Percentiles rank a stretch among this genome's conserved stretches.
These are phyloP conservation scores for Saraca asoca DNA, from an alignment of 331 rosid genomes.

Conservation along the genomic window DNA sequence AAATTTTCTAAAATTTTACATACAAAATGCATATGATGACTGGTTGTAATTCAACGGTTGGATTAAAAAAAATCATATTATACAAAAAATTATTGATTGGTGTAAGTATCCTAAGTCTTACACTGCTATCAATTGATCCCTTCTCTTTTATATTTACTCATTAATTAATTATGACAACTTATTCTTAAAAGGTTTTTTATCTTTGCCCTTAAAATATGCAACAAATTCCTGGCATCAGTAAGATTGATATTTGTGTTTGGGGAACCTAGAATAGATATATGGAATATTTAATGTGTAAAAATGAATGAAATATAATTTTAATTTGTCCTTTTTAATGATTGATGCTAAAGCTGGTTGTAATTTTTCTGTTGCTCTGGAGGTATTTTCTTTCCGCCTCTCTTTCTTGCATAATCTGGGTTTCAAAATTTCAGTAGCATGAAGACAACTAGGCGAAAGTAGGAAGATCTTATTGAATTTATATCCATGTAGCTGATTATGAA, in stretches of 20 bases:
- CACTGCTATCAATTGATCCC: too few species aligned
- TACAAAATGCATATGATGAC: too few species aligned
- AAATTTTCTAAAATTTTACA: too few species aligned
- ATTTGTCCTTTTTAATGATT: not conserved
- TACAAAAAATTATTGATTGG: too few species aligned
- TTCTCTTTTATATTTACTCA: too few species aligned
- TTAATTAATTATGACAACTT: too few species aligned
- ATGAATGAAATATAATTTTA: not conserved
- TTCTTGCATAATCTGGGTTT: not conserved
- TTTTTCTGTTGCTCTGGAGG: conserved; percentile 2
- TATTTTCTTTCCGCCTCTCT: not conserved
- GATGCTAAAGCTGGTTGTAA: conserved; percentile 10
- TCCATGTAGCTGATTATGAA: conserved; percentile 9
- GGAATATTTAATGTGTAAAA: not conserved
- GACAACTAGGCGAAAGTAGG: too few species aligned
- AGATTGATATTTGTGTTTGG: conserved; percentile 15
- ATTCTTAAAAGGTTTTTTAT: not conserved
- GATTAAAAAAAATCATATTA: too few species aligned
- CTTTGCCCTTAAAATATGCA: too few species aligned
- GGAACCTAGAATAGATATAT: not conserved
- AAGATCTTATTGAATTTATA: too few species aligned
- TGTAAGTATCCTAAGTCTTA: too few species aligned
- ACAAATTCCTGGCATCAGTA: not conserved
- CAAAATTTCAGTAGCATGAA: conserved; percentile 17
- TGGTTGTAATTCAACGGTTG: too few species aligned